These are phyloP conservation scores for Coniochaeta sp. DNA, from an alignment of 2,329 filamentous ascomycete genomes.

Conservation along the genomic window DNA sequence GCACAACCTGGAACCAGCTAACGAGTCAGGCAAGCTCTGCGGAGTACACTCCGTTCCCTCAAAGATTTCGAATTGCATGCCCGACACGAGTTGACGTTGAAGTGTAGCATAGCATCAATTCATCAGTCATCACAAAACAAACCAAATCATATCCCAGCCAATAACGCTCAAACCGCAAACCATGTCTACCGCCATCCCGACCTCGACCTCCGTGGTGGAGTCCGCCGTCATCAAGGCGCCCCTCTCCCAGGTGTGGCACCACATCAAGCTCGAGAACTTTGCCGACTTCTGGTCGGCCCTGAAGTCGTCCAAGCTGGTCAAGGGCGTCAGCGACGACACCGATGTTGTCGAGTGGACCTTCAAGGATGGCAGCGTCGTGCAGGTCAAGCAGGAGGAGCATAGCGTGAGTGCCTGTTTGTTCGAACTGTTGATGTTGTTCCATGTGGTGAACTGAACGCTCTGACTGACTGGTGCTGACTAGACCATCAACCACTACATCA, in stretches of 20 bases:
- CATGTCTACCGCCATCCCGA: conserved; percentile 40
- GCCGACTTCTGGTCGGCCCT: conserved; percentile 59
- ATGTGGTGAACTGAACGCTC: neutral
- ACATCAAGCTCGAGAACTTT: conserved; percentile 67
- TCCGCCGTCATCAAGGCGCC: conserved; percentile 61
- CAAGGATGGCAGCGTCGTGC: conserved; percentile 59
- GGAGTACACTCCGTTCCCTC: neutral
- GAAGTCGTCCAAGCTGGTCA: conserved; percentile 53
- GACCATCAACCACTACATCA: conserved; percentile 69
- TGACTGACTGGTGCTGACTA: conserved; percentile 16
- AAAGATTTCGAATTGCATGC: neutral
- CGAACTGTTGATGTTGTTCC: neutral
- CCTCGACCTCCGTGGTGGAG: conserved; percentile 58
- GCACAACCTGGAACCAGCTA: neutral
- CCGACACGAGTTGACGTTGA: neutral
- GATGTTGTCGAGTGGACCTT: conserved; percentile 65
- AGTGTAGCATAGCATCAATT: too few relatives aligned
- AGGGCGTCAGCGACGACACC: conserved; percentile 55
- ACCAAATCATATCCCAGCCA: too few relatives aligned
- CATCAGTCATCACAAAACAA: neutral
- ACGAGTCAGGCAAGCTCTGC: neutral
- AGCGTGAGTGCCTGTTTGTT: conserved; percentile 37
- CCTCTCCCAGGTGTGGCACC: conserved; percentile 62
- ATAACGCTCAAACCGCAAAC: too few relatives aligned
- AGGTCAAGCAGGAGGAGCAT: conserved; percentile 72